These are phyloP conservation scores for Agroathelia rolfsii DNA, from an alignment of 1,284 basidiomycete species.

Conservation along the genomic window DNA sequence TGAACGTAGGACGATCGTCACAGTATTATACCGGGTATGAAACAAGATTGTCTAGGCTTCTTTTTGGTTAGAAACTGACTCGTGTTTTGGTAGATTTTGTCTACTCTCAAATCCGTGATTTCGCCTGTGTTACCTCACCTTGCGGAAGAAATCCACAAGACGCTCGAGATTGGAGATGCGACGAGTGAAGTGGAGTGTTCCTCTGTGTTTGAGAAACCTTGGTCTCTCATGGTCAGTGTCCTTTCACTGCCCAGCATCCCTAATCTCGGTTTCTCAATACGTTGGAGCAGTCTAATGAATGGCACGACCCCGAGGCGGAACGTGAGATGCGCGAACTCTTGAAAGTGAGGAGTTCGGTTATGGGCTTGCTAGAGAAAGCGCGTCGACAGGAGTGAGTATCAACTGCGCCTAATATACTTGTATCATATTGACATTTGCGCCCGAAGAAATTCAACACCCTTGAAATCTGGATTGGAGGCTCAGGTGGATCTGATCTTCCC, in stretches of 20 bases:
- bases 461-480: conserved; percentile 67
- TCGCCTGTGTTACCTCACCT: conserved; percentile 89
- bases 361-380: conserved; percentile 60
- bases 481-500: conserved; percentile 47
- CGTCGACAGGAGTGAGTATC: conserved; percentile 52
- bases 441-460: conserved; percentile 55
- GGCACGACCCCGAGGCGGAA: conserved; percentile 43
- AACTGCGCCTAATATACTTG: neutral
- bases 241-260: conserved; percentile 1
- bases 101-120: conserved; percentile 62
- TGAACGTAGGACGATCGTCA: conserved; percentile 56
- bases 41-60: neutral
- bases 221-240: conserved; percentile 47
- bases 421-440: conserved; percentile 1
- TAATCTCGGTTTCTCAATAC: conserved; percentile 7
- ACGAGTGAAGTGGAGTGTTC: conserved; percentile 15
- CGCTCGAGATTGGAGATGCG: conserved; percentile 23
- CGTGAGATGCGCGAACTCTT: conserved; percentile 53
- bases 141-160: conserved; percentile 80
- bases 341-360: conserved; percentile 41
- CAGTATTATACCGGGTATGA: conserved; percentile 63
- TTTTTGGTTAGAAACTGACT: neutral
- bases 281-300: conserved; percentile 33
- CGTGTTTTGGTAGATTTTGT: conserved; percentile 43
- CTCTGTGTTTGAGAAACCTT: conserved; percentile 57